Evolutionary conservation across 805 yeast genomes (phyloP).

Genomic region (Saturnispora ahearnii): DNA sequence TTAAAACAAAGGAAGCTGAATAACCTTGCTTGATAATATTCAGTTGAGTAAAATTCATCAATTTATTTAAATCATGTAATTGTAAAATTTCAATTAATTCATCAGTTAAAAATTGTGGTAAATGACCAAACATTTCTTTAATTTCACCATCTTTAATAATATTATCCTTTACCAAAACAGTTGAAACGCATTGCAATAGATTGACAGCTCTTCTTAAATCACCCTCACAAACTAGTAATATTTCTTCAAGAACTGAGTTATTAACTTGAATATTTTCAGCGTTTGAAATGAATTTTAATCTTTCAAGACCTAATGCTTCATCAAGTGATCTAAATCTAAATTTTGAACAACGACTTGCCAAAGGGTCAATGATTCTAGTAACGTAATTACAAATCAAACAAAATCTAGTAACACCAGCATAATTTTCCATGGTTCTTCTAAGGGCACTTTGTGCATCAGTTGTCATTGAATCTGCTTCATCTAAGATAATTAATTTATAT

Average conservation of each 20-base stretch:
- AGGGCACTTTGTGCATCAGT: slow-evolving; percentile 92
- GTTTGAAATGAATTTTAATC: slow-evolving; percentile 56
- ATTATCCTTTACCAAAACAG: slow-evolving; percentile 30
- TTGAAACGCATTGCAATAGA: slow-evolving; percentile 74
- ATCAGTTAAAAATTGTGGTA: slow-evolving; percentile 19
- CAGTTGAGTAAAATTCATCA: slow-evolving; percentile 21
- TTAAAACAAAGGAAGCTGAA: slow-evolving; percentile 24
- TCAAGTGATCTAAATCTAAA: slow-evolving; percentile 81
- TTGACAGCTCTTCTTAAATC: slow-evolving; percentile 93
- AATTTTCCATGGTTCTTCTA: slow-evolving; percentile 89
- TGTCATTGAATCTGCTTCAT: slow-evolving; percentile 99
- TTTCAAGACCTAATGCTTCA: slow-evolving; percentile 53
- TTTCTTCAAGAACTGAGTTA: slow-evolving; percentile 47
- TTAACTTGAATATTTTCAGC: slow-evolving; percentile 34
- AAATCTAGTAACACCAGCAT: slow-evolving; percentile 83
- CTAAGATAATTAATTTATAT: slow-evolving; percentile 82
- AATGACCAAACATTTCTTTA: slow-evolving; percentile 28
- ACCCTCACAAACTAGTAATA: slow-evolving; percentile 71
- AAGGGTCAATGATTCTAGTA: slow-evolving; percentile 91
- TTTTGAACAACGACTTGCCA: slow-evolving; percentile 94
- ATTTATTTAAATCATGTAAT: slow-evolving; percentile 18
- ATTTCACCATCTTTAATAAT: slow-evolving; percentile 14
- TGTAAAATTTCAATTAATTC: slow-evolving; percentile 16
- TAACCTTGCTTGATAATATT: slow-evolving; percentile 27
- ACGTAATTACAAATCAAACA: slow-evolving; percentile 94